Evolutionary conservation across 2,329 filamentous ascomycete species (phyloP), one percentile per base, ranked within the genome.

Genomic region (Aureobasidium lini): DNA sequence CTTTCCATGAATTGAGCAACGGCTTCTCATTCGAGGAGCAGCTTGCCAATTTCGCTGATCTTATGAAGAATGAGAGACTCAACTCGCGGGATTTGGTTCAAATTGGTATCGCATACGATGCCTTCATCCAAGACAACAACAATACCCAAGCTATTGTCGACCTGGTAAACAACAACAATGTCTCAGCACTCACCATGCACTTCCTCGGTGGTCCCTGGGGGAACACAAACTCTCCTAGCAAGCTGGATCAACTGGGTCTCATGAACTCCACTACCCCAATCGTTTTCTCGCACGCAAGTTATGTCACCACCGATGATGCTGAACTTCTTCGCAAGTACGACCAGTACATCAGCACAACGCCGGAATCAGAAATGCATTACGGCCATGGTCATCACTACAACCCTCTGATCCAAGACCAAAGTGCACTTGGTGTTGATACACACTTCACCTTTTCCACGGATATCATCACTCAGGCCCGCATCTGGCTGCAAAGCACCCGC

Each of bases 361-460:
- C 81, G 1, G 83, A 85, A 64, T 81, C 79, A 0, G 82, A 84
- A 64, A 78, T 82, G 73, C 80, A 83, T 66, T 84, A 78, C 67
- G 81, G 82, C n/a, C 79, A 82, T 64, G 72, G 70, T 0, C 79
- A 84, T 60, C 72, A 74, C 1, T 65, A 69, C 39, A 73, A 70
- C 16, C 72, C 78, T 57, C 66, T 72, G 8, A 70, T 78, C 31
- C 74, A 75, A 31, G 81, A 84, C 64, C 80, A 84, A 62, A 75
- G 75, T 1, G 68, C 79, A 1, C 72, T 84, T 0, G 81, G 81
- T 2, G 71, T 83, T 9, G 81, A 84, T 64, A 83, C 79, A 0
- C 77, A 81, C 64, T 78, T 79, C 61, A 78, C 79, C 9, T 83
- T 75, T 66, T 79, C 75, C 0, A 72, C 74, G 3, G 80, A 83